Evolutionary conservation across 352 stramenopile genomes (phyloP), one percentile per base, ranked within the genome.

Genomic region (Pythium volutum): DNA sequence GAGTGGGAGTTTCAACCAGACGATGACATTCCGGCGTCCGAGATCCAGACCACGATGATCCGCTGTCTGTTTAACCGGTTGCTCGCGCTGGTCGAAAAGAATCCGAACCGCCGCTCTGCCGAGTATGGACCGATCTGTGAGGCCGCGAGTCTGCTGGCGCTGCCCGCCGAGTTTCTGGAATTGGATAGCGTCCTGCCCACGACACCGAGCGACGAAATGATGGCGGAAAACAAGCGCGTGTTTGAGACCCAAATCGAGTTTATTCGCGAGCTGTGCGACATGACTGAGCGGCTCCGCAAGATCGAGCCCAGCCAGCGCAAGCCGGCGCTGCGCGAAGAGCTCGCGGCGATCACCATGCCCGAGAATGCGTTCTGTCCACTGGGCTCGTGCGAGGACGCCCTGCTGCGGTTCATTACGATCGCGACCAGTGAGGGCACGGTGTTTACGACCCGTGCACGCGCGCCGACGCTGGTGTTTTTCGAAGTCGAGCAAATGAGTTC

Each of bases 401-500:
- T 91, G n/a, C 71, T 82, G 53, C 74, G 77, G 2, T 74, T 94
- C 49, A 62, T 92, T 46, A 74, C 70, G 12, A 89, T 92, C 46
- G 79, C 71, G 36, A 68, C 75, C 46, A 68, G 74, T 18, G 84
- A 94, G 75, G 84, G 87, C 29, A 88, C 85, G 0, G 85, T 96
- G 22, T 96, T 96, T 63, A 91, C 84, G n/a, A 96, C 87, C 0
- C 86, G 82, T n/a, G 85, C 87, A 15, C 76, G 87, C 16, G 87
- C 87, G 14, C 87, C 87, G 16, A 92, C 81, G 20, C 68, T 95
- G 12, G 66, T 96, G 48, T 91, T 89, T 58, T 96, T 93, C 63
- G 87, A 96, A 52, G 87, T 96, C 18, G 76, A 88, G 45, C 70
- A 70, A 31, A 64, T 87, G 22, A 69, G 60, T 20, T 72, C 55